These are phyloP conservation scores for Diaporthe helianthi DNA, from an alignment of 2,329 filamentous ascomycete species.

Conservation along the genomic window DNA sequence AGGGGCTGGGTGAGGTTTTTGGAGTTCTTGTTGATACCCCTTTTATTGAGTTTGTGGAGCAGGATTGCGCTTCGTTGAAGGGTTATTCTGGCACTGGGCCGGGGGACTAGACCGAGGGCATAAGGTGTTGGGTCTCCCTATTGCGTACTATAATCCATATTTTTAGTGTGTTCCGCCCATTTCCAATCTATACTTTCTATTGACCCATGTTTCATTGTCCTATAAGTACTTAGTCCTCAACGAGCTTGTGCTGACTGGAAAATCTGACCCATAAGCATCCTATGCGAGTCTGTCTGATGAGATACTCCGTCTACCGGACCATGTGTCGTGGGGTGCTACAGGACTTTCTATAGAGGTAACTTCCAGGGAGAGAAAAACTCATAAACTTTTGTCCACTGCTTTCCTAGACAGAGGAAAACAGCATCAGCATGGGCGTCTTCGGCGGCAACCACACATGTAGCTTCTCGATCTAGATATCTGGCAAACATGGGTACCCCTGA, in stretches of 20 bases:
- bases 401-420: background rate
- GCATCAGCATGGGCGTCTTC: too few relatives aligned
- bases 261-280: background rate
- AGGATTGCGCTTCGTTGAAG: slow-evolving; percentile 41
- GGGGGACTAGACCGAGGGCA: slow-evolving; percentile 28
- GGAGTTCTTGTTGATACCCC: slow-evolving; percentile 44
- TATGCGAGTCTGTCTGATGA: background rate
- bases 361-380: background rate
- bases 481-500: background rate
- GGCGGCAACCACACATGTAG: too few relatives aligned
- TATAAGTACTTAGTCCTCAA: background rate
- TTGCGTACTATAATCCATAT: background rate
- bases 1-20: slow-evolving; percentile 38
- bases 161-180: background rate
- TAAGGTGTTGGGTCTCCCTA: background rate
- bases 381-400: background rate
- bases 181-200: background rate
- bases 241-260: background rate
- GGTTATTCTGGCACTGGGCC: slow-evolving; percentile 39
- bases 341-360: background rate
- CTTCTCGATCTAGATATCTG: too few relatives aligned
- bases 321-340: background rate
- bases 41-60: slow-evolving; percentile 45
- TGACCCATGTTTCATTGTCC: background rate
- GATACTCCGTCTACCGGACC: background rate